phyloP scores from a whole-genome alignment of 306 rosid genomes.

The Quercus wislizeni region DNA sequence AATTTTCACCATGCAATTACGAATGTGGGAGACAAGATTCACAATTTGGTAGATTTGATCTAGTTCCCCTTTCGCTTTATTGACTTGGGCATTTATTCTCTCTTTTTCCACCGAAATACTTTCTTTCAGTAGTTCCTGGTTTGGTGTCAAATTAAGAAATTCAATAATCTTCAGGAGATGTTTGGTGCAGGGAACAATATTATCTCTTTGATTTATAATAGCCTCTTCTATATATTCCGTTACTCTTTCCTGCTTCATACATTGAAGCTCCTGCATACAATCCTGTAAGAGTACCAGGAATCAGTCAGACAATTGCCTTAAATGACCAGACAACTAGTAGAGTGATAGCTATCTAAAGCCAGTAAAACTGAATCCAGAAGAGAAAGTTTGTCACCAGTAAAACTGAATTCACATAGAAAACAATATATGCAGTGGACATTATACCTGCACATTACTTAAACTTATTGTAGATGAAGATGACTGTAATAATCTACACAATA shows the following conservation, averaged over 20 bases:
- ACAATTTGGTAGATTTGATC: slow-evolving; percentile 53
- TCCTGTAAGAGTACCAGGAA: slow-evolving; percentile 46
- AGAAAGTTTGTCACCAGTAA: slow-evolving; percentile 16
- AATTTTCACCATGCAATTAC: slow-evolving; percentile 58
- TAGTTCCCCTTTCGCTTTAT: slow-evolving; percentile 48
- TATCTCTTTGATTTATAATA: slow-evolving; percentile 47
- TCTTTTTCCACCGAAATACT: slow-evolving; percentile 83
- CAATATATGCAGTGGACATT: slow-evolving; percentile 14
- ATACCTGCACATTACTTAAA: slow-evolving; percentile 65
- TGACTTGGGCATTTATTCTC: slow-evolving; percentile 51
- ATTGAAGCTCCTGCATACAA: slow-evolving; percentile 62
- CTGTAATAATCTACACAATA: slow-evolving; percentile 44
- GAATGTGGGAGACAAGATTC: slow-evolving; percentile 60
- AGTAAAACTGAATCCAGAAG: slow-evolving; percentile 3
- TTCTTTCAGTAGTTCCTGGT: slow-evolving; percentile 79
- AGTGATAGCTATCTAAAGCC: background rate
- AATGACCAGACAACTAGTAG: slow-evolving; percentile 15
- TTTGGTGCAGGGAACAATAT: slow-evolving; percentile 42
- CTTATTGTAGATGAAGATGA: slow-evolving; percentile 46
- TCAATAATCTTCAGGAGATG: slow-evolving; percentile 56
- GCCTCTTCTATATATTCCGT: slow-evolving; percentile 66
- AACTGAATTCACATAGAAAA: background rate
- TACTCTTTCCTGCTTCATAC: slow-evolving; percentile 59
- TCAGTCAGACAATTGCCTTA: slow-evolving; percentile 23
- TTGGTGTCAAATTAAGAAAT: slow-evolving; percentile 57